Evolutionary conservation across 345 rosid species (phyloP).

Genomic region (Hibiscus trionum): DNA sequence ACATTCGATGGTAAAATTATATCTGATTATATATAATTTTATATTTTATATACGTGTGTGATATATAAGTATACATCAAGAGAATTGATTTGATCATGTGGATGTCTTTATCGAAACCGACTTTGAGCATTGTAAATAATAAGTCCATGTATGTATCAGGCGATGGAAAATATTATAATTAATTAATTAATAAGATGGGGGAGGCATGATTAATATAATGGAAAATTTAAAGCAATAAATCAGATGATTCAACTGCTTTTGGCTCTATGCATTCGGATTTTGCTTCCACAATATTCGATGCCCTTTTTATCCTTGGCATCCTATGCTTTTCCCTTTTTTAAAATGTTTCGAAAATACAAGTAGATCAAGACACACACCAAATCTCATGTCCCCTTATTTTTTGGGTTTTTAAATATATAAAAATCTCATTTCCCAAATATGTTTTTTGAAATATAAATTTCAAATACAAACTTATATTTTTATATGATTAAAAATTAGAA

Average conservation of each 20-base stretch:
- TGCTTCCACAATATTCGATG: slow-evolving; percentile 26
- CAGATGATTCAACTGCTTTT: slow-evolving; percentile 39
- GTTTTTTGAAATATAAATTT: too few relatives aligned
- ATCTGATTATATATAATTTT: too few relatives aligned
- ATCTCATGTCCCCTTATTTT: background rate
- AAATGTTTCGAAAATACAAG: background rate
- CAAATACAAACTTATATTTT: background rate
- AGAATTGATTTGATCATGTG: background rate
- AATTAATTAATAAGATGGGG: too few relatives aligned
- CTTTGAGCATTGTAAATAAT: background rate
- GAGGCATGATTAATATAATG: background rate
- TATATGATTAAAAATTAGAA: background rate
- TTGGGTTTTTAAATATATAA: background rate
- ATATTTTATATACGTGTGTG: too few relatives aligned
- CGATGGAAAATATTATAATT: background rate
- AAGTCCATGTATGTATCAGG: background rate
- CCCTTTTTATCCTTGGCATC: slow-evolving; percentile 35
- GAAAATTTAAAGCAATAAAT: background rate
- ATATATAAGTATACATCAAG: background rate
- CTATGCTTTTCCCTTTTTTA: slow-evolving; percentile 19
- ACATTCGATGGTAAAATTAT: too few relatives aligned
- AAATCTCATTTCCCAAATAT: background rate
- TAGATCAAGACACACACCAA: slow-evolving; percentile 2
- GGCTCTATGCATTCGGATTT: slow-evolving; percentile 39
- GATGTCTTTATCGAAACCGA: slow-evolving; percentile 1